Evolutionary conservation across 2,329 filamentous ascomycete species (phyloP).

Genomic region (Ascochyta clinopodiicola): DNA sequence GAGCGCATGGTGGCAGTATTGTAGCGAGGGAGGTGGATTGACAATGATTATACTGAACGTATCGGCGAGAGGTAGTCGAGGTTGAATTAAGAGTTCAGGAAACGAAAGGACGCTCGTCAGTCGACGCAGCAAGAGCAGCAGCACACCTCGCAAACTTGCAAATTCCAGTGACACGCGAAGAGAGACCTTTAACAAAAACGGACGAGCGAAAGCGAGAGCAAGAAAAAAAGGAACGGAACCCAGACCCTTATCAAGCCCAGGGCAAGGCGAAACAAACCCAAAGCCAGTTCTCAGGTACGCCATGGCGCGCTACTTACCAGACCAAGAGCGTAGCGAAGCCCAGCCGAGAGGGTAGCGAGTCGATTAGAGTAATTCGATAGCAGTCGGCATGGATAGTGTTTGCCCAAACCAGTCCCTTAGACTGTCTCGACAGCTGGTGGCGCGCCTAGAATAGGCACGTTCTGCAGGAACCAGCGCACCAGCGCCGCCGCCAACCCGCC

Average conservation of each 20-base stretch:
- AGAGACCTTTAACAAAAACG: background rate
- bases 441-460: constrained; percentile 10
- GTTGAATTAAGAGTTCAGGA: background rate
- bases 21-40: background rate
- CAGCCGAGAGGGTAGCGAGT: background rate
- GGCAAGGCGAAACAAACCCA: background rate
- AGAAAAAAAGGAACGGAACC: background rate
- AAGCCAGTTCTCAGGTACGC: constrained; percentile 9
- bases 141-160: background rate
- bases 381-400: background rate
- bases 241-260: constrained; percentile 13
- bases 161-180: no score
- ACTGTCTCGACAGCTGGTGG: background rate
- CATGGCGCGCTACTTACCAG: constrained; percentile 8
- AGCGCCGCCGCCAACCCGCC: background rate
- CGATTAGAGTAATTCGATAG: background rate
- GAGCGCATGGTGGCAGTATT: constrained; percentile 4
- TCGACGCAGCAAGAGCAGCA: constrained; percentile 14
- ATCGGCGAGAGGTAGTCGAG: background rate
- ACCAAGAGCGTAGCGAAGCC: constrained; percentile 9
- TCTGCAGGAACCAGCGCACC: background rate
- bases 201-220: background rate
- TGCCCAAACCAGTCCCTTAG: background rate
- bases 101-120: constrained; percentile 16
- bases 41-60: background rate